Percentiles rank a stretch among this genome's conserved stretches.
Conservation (phyloP, 352 stramenopile species). For the Phytophthora cajani region DNA sequence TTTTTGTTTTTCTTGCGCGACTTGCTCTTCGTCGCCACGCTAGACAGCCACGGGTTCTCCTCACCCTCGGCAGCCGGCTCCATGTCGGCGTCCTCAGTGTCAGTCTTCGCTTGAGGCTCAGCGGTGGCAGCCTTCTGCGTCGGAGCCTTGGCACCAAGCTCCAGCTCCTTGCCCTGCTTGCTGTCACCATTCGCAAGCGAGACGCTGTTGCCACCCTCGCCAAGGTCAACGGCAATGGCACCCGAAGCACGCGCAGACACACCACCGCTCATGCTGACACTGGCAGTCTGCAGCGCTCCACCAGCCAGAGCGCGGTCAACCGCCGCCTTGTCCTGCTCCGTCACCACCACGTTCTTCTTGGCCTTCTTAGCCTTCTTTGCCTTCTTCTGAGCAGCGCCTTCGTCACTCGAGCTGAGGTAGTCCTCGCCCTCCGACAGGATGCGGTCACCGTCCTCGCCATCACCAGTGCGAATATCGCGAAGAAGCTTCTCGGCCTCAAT, state of each 20-base stretch:
- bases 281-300: conserved; percentile 62
- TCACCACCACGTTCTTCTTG: conserved; percentile 56
- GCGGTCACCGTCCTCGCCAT: conserved; percentile 73
- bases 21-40: conserved; percentile 59
- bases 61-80: conserved; percentile 37
- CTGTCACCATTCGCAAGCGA: conserved; percentile 36
- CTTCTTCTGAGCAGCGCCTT: conserved; percentile 31
- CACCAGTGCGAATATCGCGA: conserved; percentile 92
- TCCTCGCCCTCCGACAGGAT: conserved; percentile 69
- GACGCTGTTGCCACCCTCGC: conserved; percentile 39
- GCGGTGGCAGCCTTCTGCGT: conserved; percentile 13
- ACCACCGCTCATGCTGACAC: conserved; percentile 77
- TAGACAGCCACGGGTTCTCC: conserved; percentile 78
- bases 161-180: conserved; percentile 32
- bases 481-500: conserved; percentile 94
- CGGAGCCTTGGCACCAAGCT: conserved; percentile 41
- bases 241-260: conserved; percentile 69
- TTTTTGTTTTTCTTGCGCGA: conserved; percentile 76
- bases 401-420: conserved; percentile 53
- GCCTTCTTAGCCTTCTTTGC: conserved; percentile 41
- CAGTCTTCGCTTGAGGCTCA: conserved; percentile 16
- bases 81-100: conserved; percentile 33
- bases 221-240: conserved; percentile 80
- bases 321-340: conserved; percentile 55
- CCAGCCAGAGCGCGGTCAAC: conserved; percentile 62